Conservation (phyloP, 192 early-diverging fungal genomes). For the Coemansia aciculifera region DNA sequence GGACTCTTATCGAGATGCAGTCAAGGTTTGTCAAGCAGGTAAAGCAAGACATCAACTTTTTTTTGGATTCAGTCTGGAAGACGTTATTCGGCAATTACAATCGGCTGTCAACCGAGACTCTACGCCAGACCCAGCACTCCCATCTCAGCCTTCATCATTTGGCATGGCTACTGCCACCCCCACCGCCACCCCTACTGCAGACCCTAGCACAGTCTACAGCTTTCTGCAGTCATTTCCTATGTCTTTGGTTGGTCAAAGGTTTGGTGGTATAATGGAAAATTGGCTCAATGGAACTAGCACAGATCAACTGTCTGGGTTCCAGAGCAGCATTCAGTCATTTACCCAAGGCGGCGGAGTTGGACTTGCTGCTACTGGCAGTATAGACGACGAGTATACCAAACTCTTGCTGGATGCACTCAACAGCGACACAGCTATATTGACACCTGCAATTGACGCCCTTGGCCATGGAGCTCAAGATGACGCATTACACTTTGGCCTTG, state of each 20-base stretch:
- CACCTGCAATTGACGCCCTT: background rate
- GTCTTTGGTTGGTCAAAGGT: background rate
- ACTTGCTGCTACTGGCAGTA: background rate
- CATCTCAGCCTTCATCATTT: conserved; percentile 2
- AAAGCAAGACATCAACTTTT: conserved; percentile 23
- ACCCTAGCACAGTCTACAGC: no score
- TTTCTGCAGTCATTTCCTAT: background rate
- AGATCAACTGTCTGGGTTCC: background rate
- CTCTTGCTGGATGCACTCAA: conserved; percentile 15
- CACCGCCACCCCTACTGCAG: background rate
- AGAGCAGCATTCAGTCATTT: background rate
- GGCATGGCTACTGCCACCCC: background rate
- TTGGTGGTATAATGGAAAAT: background rate
- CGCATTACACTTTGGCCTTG: background rate
- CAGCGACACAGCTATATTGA: background rate
- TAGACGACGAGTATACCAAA: conserved; percentile 9
- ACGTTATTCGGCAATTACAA: conserved; percentile 25
- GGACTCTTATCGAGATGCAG: conserved; percentile 8
- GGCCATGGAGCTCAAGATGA: background rate
- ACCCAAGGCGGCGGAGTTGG: background rate
- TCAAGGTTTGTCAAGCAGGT: conserved; percentile 39
- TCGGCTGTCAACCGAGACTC: background rate
- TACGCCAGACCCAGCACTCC: background rate
- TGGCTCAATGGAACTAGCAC: background rate
- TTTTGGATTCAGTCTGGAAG: conserved; percentile 21